Percentiles rank a stretch among this genome's conserved stretches.
Evolutionary conservation across 2,329 filamentous ascomycete species (phyloP).

Genomic region (Rugonectria rugulosa): DNA sequence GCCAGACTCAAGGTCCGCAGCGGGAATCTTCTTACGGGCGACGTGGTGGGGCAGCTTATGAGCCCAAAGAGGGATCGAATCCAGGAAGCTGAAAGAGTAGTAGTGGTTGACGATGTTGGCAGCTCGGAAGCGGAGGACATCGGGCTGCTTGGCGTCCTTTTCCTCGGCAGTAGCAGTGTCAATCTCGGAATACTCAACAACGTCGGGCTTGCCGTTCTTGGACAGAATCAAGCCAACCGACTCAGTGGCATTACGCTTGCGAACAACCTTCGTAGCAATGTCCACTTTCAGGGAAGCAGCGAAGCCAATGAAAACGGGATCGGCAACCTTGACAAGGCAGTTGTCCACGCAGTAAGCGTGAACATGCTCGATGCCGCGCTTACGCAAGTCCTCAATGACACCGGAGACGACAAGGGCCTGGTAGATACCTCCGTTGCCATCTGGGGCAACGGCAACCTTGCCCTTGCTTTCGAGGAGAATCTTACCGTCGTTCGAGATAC

Average conservation of each 20-base stretch:
- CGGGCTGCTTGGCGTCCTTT: slow-evolving; percentile 79
- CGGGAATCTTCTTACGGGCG: slow-evolving; percentile 97
- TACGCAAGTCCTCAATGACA: slow-evolving; percentile 86
- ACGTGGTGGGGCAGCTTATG: slow-evolving; percentile 93
- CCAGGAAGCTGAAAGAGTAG: slow-evolving; percentile 93
- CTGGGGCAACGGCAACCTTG: slow-evolving; percentile 92
- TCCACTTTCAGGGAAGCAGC: slow-evolving; percentile 87
- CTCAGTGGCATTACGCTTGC: slow-evolving; percentile 96
- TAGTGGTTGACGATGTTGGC: slow-evolving; percentile 99
- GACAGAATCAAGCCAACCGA: slow-evolving; percentile 92
- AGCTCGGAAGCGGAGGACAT: slow-evolving; percentile 91
- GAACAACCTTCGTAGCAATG: slow-evolving; percentile 98
- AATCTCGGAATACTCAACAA: slow-evolving; percentile 99
- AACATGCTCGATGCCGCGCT: slow-evolving; percentile 90
- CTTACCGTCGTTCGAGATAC: slow-evolving; percentile 97
- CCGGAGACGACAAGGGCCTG: slow-evolving; percentile 83
- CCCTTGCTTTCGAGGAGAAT: slow-evolving; percentile 91
- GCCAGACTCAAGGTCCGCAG: slow-evolving; percentile 77
- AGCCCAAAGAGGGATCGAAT: slow-evolving; percentile 86
- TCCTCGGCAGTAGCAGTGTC: slow-evolving; percentile 88
- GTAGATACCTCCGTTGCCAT: slow-evolving; percentile 98
- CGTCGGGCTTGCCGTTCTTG: slow-evolving; percentile 95
- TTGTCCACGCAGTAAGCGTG: slow-evolving; percentile 99
- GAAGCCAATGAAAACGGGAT: slow-evolving; percentile 95
- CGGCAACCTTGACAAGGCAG: slow-evolving; percentile 98